Conservation (phyloP, 495 filamentous ascomycete genomes). For the Trichoderma asperelloides region DNA sequence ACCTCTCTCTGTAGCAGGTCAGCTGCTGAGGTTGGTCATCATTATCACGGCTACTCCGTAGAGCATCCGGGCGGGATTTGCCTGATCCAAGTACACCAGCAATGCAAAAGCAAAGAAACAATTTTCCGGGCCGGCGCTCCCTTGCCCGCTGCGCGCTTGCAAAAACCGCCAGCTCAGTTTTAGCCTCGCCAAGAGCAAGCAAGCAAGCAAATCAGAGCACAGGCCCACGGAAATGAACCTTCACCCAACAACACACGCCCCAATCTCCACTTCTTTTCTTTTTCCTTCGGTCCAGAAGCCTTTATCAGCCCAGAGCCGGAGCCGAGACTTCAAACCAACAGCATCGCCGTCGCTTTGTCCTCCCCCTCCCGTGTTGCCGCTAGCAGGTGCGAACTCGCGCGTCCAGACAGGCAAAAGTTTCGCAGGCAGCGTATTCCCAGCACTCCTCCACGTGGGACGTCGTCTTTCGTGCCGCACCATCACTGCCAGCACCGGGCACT, state of each 20-base stretch:
- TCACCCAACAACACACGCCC: conserved; percentile 5
- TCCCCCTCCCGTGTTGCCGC: neutral
- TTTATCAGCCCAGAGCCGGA: neutral
- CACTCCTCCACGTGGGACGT: neutral
- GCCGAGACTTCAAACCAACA: no score
- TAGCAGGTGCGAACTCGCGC: neutral
- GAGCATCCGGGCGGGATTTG: neutral
- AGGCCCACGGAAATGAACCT: neutral
- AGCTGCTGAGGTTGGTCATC: neutral
- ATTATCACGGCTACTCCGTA: no score
- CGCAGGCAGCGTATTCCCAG: neutral
- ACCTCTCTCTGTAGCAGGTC: no score
- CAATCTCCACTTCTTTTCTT: neutral
- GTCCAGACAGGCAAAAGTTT: neutral
- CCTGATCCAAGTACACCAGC: neutral
- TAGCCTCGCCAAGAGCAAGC: neutral
- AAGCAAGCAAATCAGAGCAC: neutral
- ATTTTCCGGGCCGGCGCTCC: neutral
- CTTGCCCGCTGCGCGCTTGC: conserved; percentile 3
- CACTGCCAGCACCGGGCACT: neutral
- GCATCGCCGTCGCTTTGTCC: neutral
- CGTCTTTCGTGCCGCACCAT: neutral
- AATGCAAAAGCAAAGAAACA: neutral
- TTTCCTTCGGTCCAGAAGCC: neutral
- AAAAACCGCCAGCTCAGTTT: neutral